Evolutionary conservation across 2,329 filamentous ascomycete genomes (phyloP).

Genomic region (Alternaria novae-zelandiae): DNA sequence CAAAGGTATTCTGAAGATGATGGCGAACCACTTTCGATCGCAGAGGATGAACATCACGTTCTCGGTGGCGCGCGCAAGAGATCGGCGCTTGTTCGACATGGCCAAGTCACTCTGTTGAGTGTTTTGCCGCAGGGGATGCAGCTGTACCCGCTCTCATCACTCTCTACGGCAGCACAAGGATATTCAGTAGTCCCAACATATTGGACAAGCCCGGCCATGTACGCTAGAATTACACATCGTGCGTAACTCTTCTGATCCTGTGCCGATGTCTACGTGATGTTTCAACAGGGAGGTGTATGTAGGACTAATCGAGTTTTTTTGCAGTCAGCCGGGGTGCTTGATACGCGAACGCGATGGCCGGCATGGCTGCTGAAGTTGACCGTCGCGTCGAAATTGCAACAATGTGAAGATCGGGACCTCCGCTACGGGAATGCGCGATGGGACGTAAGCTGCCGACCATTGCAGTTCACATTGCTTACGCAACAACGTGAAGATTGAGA

Average conservation of each 20-base stretch:
- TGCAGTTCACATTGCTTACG: not conserved
- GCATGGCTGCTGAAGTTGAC: not conserved
- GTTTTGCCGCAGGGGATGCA: not conserved
- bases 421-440: not conserved
- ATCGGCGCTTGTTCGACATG: not conserved
- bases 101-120: not conserved
- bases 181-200: not conserved
- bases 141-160: not conserved
- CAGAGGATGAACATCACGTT: not conserved
- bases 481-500: not conserved
- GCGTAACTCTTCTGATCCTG: not conserved
- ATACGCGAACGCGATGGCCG: not conserved
- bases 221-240: not conserved
- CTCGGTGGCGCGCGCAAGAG: not conserved
- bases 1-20: not conserved
- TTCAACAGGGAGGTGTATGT: not conserved
- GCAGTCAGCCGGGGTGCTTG: not conserved
- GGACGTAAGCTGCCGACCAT: not conserved
- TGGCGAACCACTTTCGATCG: not conserved
- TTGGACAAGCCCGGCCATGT: not conserved
- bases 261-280: not conserved
- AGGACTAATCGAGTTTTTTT: not conserved
- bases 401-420: not conserved
- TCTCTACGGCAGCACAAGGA: not conserved
- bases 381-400: not conserved